Conservation (phyloP, 2,329 filamentous ascomycete species). For the Alternaria brassicae region DNA sequence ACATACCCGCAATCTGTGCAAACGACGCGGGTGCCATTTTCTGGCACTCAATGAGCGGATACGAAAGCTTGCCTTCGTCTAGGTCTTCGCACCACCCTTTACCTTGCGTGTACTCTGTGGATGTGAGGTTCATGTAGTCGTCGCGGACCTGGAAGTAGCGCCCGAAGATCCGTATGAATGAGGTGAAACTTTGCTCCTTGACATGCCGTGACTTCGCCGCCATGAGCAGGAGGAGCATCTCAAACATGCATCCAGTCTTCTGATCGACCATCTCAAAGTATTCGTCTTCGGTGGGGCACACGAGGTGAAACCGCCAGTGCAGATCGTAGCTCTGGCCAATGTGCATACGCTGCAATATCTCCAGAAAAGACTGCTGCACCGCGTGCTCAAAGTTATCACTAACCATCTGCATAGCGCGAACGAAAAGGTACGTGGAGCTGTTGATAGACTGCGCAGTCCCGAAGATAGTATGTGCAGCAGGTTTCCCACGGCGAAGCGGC, state of each 20-base stretch:
- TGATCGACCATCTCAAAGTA: neutral
- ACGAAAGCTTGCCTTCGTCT: conserved; percentile 65
- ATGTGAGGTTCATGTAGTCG: conserved; percentile 82
- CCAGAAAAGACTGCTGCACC: neutral
- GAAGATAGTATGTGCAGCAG: neutral
- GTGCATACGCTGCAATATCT: neutral
- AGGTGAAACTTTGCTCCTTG: no score
- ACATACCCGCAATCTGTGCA: no score
- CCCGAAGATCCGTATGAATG: no score
- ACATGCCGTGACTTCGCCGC: neutral
- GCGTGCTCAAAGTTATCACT: neutral
- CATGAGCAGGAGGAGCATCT: neutral
- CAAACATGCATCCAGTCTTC: neutral
- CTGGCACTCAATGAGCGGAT: no score
- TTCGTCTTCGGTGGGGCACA: neutral
- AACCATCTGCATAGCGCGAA: neutral
- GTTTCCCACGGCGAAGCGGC: neutral
- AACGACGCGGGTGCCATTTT: no score
- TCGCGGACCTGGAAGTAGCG: conserved; percentile 77
- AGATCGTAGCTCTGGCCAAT: neutral
- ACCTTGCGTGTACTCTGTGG: conserved; percentile 71
- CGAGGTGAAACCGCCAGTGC: neutral
- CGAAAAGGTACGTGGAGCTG: neutral
- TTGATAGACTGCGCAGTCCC: neutral
- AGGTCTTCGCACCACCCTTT: conserved; percentile 93